Conservation (phyloP, 768 basidiomycete species). For the Pisolithus tinctorius region DNA sequence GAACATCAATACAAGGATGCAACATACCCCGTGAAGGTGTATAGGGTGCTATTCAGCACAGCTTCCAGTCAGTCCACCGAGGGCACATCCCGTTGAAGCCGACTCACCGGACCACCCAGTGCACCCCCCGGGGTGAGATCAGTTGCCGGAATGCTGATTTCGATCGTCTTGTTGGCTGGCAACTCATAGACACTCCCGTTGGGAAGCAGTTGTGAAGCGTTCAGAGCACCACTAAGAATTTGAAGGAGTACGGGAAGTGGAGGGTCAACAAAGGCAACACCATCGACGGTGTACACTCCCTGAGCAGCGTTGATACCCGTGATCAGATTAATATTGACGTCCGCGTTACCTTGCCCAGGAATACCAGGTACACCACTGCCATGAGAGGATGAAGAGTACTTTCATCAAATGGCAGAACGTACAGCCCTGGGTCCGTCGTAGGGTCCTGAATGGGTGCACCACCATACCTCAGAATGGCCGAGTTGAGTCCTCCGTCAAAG, state of each 20-base stretch:
- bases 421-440: conserved; percentile 11
- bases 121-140: not conserved
- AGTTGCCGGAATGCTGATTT: not conserved
- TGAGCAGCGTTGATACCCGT: not conserved
- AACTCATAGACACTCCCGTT: conserved; percentile 33
- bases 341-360: conserved; percentile 21
- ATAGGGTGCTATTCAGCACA: conserved; percentile 26
- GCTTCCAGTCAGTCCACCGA: not conserved
- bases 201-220: conserved; percentile 30
- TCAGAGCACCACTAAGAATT: conserved; percentile 28
- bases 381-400: conserved; percentile 12
- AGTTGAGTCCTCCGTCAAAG: conserved; percentile 26
- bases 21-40: conserved; percentile 40
- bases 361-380: conserved; percentile 17
- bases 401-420: conserved; percentile 10
- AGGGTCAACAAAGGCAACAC: conserved; percentile 6
- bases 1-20: not conserved
- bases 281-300: not conserved
- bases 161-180: conserved; percentile 35
- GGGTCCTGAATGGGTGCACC: conserved; percentile 29
- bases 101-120: conserved; percentile 6
- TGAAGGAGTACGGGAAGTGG: conserved; percentile 38
- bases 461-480: conserved; percentile 35
- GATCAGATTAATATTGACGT: conserved; percentile 12
- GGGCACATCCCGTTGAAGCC: not conserved